Base-by-base conservation (phyloP, 2,329 filamentous ascomycete genomes). In the Didymellaceae sp. region DNA sequence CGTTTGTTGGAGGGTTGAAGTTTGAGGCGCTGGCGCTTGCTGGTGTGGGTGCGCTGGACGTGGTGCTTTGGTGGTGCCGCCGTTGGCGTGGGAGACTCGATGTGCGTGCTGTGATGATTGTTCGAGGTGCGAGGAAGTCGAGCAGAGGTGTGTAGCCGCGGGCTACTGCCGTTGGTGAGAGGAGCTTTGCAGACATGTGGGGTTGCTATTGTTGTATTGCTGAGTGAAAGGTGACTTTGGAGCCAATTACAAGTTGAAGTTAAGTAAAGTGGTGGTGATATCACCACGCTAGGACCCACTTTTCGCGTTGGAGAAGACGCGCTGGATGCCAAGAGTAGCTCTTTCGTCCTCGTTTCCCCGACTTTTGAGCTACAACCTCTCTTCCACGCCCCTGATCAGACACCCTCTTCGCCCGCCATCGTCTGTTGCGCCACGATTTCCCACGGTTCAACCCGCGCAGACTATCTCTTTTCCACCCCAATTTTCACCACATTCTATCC, bases 71-170 rank as follows among this genome's bases (percentile, higher is more conserved):
- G 48, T 40, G 34, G 35, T 39, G 44, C 17, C 43, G 44, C 32
- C 32, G 42, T n/a, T 18, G 37, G 42, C 26, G 48, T 16, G 18
- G 26, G 26, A 18, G 8, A 6, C 24, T 8, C 9, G 34, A 28
- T 41, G 48, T 45, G 47, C 20, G 30, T 25, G 31, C 14, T 51
- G 55, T 41, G 43, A n/a, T n/a, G n/a, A 46, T 34, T 46, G 55
- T 59, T 46, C 58, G 54, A 22, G 67, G 66, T 25, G 61, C 65
- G 47, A 70, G 63, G 37, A 67, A 68, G 44, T 69, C 67, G 37
- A 63, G 54, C 11, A 67, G 8, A 20, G 49, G 25, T 34, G 49
- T 46, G 34, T 22, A 40, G 40, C 37, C 44, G 50, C 61, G 62
- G n/a, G 57, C 54, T 38, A 66, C 43, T 55, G 57, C 16, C 3